Base-by-base conservation (phyloP, 495 filamentous ascomycete genomes). In the Parathielavia hyrcaniae region DNA sequence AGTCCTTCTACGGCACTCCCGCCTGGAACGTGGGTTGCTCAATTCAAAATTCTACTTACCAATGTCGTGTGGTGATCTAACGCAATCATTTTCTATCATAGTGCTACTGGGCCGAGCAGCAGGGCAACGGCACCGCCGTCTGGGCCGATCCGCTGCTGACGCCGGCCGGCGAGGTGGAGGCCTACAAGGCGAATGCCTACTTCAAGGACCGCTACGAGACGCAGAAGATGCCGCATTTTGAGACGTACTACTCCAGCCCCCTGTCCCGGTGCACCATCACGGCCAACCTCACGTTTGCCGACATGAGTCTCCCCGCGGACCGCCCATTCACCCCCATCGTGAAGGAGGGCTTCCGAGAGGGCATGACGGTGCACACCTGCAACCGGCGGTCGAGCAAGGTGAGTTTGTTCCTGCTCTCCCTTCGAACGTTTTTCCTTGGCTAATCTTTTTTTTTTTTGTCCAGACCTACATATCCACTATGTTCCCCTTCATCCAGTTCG, bases 91-190 rank as follows among this genome's bases (percentile, higher is more conserved):
- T 11, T 38, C 35, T 38, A 14, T n/a, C 39, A 41, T 16, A 50
- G 48, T 50, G 32, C 30, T 22, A 36, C 48, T 50, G 48, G 48
- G 48, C 48, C 9, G 32, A 50, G 17, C 48, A 13, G 6, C 30
- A 50, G 2, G 48, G 48, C 4, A 35, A 50, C 9, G 48, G 26
- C 32, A 36, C 32, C 1, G 32, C 48, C 4, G 20, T n/a, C 2
- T 50, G 32, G 48, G 48, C 48, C 0, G 48, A 50, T 35, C 10
- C 48, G 4, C 48, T 36, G 10, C 48, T 50, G 2, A 50, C 48
- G 4, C 10, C 32, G 11, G 32, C 48, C 17, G 48, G 48, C 17
- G 32, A 19, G 9, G n/a, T 3, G 7, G n/a, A 50, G 17, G 48
- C 48, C n/a, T 19, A 36, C n/a, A 35, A 35, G 32, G 32, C 32